These are phyloP conservation scores for Solanum chacoense DNA, from an alignment of 305 asterid genomes.

Conservation along the genomic window DNA sequence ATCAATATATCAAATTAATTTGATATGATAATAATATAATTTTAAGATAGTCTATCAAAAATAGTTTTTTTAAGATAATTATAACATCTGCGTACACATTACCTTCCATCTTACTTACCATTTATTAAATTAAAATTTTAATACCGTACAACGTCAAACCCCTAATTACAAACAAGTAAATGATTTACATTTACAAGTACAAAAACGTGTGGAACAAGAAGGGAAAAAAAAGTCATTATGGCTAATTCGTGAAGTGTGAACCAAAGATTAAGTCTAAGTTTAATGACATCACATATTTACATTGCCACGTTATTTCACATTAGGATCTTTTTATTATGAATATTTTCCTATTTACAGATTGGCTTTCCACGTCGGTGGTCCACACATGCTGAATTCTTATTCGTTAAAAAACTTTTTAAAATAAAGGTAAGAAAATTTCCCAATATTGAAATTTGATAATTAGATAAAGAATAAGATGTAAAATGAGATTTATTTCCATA, in stretches of 20 bases:
- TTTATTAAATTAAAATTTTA: not conserved
- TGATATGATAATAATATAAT: no score
- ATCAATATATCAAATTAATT: not conserved
- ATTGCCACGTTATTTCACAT: not conserved
- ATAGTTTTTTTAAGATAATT: no score
- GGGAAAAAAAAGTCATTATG: not conserved
- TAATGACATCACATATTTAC: not conserved
- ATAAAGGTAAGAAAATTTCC: not conserved
- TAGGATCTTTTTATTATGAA: not conserved
- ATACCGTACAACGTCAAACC: not conserved
- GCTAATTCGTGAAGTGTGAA: not conserved
- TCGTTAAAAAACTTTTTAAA: not conserved
- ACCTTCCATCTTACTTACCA: accelerated
- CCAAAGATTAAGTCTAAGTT: not conserved
- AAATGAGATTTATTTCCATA: not conserved
- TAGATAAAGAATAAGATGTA: not conserved
- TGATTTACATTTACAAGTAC: not conserved
- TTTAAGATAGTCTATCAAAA: no score
- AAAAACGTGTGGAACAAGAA: not conserved
- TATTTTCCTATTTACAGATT: not conserved
- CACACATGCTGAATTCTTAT: slow-evolving; percentile 16
- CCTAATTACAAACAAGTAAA: not conserved
- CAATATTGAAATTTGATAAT: not conserved
- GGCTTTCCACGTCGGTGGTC: slow-evolving; percentile 16
- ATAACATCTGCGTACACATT: no score